Percentiles rank a stretch among this genome's conserved stretches.
Conservation (phyloP, 2,329 filamentous ascomycete genomes). For the Thyridium curvatum region DNA sequence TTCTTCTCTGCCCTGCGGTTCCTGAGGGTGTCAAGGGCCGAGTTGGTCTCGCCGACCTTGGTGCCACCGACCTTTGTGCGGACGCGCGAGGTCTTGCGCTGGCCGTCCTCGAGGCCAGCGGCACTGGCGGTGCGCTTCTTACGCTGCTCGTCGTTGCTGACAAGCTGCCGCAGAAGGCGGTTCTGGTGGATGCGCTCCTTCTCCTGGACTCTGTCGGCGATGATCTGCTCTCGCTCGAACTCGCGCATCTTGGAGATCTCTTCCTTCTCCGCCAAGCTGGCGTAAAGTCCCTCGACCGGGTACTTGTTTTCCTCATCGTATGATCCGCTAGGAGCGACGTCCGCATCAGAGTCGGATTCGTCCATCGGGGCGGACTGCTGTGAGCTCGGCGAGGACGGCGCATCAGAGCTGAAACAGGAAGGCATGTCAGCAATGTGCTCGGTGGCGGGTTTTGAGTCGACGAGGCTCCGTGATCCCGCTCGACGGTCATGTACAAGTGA, state of each 20-base stretch:
- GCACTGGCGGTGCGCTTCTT: constrained; percentile 74
- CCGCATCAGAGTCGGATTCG: constrained; percentile 75
- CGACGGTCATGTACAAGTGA: constrained; percentile 1
- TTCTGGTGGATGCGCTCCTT: constrained; percentile 80
- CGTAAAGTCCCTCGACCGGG: constrained; percentile 82
- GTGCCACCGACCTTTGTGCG: constrained; percentile 61
- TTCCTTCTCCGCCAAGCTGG: constrained; percentile 65
- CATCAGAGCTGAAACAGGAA: constrained; percentile 46
- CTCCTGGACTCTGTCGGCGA: constrained; percentile 80
- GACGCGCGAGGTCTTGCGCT: constrained; percentile 67
- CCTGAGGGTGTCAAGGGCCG: constrained; percentile 66
- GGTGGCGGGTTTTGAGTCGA: not conserved
- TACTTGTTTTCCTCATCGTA: constrained; percentile 61
- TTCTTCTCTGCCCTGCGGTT: constrained; percentile 58
- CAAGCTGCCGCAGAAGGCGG: constrained; percentile 69
- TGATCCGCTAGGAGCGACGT: constrained; percentile 40
- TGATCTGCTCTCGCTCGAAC: constrained; percentile 82
- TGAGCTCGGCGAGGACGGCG: constrained; percentile 64
- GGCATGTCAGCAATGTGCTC: too few species aligned
- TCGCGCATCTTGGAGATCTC: constrained; percentile 83
- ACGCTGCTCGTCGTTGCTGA: constrained; percentile 59
- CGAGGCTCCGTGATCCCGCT: not conserved
- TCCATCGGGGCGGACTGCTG: constrained; percentile 84
- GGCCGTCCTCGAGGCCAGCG: constrained; percentile 71
- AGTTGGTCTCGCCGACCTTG: constrained; percentile 61